Base-by-base conservation (phyloP, 2,329 filamentous ascomycete genomes). In the Pseudopithomyces chartarum region DNA sequence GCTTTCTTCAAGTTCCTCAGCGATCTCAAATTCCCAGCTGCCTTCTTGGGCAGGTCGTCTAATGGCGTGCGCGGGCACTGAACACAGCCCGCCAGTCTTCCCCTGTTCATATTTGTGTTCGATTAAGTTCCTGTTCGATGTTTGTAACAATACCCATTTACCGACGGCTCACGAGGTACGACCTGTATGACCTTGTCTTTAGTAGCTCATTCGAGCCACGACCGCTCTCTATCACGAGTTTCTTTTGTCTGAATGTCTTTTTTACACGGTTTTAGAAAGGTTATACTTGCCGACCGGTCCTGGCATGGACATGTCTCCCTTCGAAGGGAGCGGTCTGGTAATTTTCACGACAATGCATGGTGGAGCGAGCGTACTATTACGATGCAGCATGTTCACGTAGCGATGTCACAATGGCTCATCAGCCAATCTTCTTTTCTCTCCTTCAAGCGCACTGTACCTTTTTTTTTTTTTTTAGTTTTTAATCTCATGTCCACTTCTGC, bases 1-100 rank as follows among this genome's bases (percentile, higher is more conserved):
- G 70, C 71, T 7, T 75, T 76, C 52, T 66, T 75, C 63, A 75
- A 71, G 56, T 75, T 76, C 56, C 66, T 77, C 51, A 70, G 62
- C 60, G 75, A 76, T 62, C 63, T 76, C 54, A 70, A 65, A 39
- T 74, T 75, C 55, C 72, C 74, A 43, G 64, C 66, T 51, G 67
- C 70, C 10, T 63, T 74, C 40, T 64, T 75, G 54, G 66, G 70
- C 49, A 65, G 69, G 29, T 66, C 71, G 7, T 67, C 70, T 47
- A 58, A 57, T n/a, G 64, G 66, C 19, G 49, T 68, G 57, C 70
- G 70, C 52, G 57, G 61, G 57, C 64, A 66, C 52, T 69, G 65
- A 57, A 56, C 49, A 57, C 54, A 45, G 47, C 55, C 50, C 51
- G 53, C 51, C 51, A 53, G 36, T 57, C 34, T 54, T 58, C 52